phyloP scores from a whole-genome alignment of 805 yeast species.

The Blastobotrys muscicola region DNA sequence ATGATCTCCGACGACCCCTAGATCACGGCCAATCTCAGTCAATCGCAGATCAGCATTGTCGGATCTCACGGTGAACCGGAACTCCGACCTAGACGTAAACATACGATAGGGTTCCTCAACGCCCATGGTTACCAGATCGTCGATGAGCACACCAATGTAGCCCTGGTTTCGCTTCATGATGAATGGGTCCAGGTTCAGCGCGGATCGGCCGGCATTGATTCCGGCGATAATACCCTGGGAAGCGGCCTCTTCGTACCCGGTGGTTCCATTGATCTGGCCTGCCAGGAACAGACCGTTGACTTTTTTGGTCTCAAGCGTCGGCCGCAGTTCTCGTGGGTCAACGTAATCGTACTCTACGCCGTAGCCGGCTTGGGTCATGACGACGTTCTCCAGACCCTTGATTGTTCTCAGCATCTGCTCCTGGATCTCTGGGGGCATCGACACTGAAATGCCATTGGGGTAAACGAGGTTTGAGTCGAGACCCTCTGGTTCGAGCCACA shows the following conservation, averaged over 20 bases:
- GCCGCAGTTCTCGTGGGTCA: conserved; percentile 79
- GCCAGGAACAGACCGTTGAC: conserved; percentile 78
- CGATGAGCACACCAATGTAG: conserved; percentile 84
- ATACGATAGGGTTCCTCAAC: conserved; percentile 95
- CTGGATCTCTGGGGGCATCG: conserved; percentile 94
- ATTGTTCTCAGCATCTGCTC: conserved; percentile 61
- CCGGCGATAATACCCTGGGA: conserved; percentile 96
- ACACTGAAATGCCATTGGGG: conserved; percentile 93
- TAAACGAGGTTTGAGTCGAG: conserved; percentile 76
- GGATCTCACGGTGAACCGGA: conserved; percentile 78
- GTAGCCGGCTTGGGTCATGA: conserved; percentile 91
- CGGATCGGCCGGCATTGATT: conserved; percentile 74
- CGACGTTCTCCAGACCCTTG: conserved; percentile 80
- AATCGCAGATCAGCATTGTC: conserved; percentile 90
- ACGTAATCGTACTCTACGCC: conserved; percentile 98
- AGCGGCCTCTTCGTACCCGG: conserved; percentile 98
- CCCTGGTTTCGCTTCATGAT: conserved; percentile 70
- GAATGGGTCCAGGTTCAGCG: conserved; percentile 34
- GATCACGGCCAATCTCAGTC: conserved; percentile 53
- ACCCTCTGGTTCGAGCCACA: conserved; percentile 98
- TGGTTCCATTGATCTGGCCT: conserved; percentile 97
- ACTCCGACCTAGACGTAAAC: conserved; percentile 96
- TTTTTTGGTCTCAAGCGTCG: conserved; percentile 71
- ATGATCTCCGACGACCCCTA: conserved; percentile 56
- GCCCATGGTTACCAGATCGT: conserved; percentile 90